Base-by-base conservation (phyloP, 768 basidiomycete genomes). In the Macrolepiota fuliginosa region DNA sequence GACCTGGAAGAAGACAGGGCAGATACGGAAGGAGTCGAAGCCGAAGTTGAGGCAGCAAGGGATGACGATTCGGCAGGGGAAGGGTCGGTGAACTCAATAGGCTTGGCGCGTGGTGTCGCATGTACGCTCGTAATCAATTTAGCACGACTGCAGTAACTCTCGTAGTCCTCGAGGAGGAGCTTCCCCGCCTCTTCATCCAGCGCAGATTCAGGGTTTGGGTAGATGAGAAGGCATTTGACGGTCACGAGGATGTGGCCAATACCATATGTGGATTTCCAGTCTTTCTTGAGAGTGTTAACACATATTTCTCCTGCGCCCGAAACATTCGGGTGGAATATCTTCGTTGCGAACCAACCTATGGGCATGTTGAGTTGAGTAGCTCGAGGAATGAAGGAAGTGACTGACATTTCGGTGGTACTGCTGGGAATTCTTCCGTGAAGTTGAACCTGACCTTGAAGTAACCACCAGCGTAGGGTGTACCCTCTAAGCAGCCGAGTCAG, bases 301-400 rank as follows among this genome's bases (percentile, higher is more conserved):
- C 95, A 98, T 66, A 98, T 98, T 74, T 97, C 95, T 15, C 95
- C 95, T 0, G 84, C 73, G 36, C 83, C 81, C 0, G 94, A 96
- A 42, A 98, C 94, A 68, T 98, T 98, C 0, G 96, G 96, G 69
- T 98, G 96, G 74, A 98, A 98, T 60, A 98, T 96, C 79, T 96
- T 97, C 54, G 96, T 97, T 13, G 83, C 78, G 66, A 97, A 91
- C 79, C 92, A 89, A 70, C 96, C 95, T 96, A 66, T 49, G 19
- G 1, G 4, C 12, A 4, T 24, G 10, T 49, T 49, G 12, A 25
- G 22, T 27, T 24, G 12, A 49, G 2, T 22, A 2, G 24, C 13
- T 1, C 12, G 24, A 24, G 24, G 35, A 4, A 5, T 36, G 47
- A 47, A n/a, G 17, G 35, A 42, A 1, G 51, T 66, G 7, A 75